phyloP scores from a whole-genome alignment of 768 basidiomycete genomes.

The Megacollybia marginata region DNA sequence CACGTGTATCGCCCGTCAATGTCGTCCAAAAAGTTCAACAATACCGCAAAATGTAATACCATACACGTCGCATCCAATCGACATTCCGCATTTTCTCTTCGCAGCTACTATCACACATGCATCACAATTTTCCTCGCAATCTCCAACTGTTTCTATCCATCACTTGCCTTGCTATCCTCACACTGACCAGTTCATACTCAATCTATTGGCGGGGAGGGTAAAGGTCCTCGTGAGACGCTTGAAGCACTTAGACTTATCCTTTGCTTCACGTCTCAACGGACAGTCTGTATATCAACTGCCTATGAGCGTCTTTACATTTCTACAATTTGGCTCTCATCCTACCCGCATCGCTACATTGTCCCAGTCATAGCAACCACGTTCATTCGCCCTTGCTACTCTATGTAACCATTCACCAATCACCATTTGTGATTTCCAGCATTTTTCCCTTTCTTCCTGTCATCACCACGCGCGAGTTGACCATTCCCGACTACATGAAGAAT shows the following conservation, averaged over 20 bases:
- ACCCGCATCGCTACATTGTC: too few relatives aligned
- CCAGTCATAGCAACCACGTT: too few relatives aligned
- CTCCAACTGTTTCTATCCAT: conserved; percentile 28
- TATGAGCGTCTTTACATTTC: too few relatives aligned
- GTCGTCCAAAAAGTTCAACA: conserved; percentile 43
- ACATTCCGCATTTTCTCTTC: conserved; percentile 47
- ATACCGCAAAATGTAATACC: conserved; percentile 77
- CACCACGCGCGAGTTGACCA: conserved; percentile 19
- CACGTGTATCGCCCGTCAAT: conserved; percentile 27
- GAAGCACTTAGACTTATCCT: too few relatives aligned
- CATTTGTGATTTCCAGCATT: conserved; percentile 35
- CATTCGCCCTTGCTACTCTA: conserved; percentile 34
- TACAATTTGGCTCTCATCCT: too few relatives aligned
- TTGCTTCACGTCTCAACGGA: too few relatives aligned
- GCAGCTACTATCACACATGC: conserved; percentile 53
- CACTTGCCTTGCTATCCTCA: conserved; percentile 1
- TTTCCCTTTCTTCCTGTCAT: conserved; percentile 25
- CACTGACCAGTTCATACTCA: neutral
- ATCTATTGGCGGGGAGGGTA: neutral
- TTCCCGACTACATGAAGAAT: neutral
- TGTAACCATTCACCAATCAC: conserved; percentile 42
- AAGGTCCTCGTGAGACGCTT: too few relatives aligned
- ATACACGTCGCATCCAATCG: conserved; percentile 53
- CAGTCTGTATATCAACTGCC: too few relatives aligned
- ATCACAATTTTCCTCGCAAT: conserved; percentile 65